Evolutionary conservation across 1,284 basidiomycete species (phyloP).

Genomic region (Dichomitus squalens): DNA sequence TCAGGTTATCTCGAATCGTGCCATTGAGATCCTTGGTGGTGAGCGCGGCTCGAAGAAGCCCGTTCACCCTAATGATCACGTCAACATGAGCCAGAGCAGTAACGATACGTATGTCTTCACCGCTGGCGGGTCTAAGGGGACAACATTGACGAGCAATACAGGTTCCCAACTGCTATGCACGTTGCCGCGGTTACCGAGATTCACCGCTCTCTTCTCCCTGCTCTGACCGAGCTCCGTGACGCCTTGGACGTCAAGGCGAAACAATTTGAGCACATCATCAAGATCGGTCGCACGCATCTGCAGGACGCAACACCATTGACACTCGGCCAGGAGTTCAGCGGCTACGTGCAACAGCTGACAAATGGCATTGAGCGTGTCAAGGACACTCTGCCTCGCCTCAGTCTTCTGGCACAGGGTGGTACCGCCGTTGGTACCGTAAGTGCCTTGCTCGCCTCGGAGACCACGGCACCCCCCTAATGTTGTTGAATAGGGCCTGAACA

Average conservation of each 20-base stretch:
- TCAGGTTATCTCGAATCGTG: conserved; percentile 96
- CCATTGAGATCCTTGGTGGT: conserved; percentile 96
- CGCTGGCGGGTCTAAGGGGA: not conserved
- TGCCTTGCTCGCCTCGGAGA: conserved; percentile 10
- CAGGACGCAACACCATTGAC: conserved; percentile 98
- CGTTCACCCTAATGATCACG: conserved; percentile 99
- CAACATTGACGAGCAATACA: conserved; percentile 33
- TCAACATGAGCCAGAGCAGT: conserved; percentile 99
- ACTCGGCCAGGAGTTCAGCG: conserved; percentile 98
- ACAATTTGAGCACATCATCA: conserved; percentile 90
- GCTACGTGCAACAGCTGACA: conserved; percentile 94
- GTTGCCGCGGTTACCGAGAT: conserved; percentile 95
- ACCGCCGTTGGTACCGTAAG: conserved; percentile 96
- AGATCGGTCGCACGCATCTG: conserved; percentile 98
- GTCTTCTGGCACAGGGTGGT: conserved; percentile 94
- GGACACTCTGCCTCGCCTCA: conserved; percentile 84
- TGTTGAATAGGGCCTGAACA: conserved; percentile 86
- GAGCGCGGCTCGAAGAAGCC: conserved; percentile 96
- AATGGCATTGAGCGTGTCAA: conserved; percentile 91
- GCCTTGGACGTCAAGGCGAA: conserved; percentile 85
- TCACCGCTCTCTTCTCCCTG: conserved; percentile 80
- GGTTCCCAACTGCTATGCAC: conserved; percentile 99
- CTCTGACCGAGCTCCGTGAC: conserved; percentile 81
- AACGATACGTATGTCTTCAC: conserved; percentile 86
- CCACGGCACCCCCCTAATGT: not conserved